These are phyloP conservation scores for Rhinocladiella mackenziei DNA, from an alignment of 2,329 filamentous ascomycete genomes.

Conservation along the genomic window DNA sequence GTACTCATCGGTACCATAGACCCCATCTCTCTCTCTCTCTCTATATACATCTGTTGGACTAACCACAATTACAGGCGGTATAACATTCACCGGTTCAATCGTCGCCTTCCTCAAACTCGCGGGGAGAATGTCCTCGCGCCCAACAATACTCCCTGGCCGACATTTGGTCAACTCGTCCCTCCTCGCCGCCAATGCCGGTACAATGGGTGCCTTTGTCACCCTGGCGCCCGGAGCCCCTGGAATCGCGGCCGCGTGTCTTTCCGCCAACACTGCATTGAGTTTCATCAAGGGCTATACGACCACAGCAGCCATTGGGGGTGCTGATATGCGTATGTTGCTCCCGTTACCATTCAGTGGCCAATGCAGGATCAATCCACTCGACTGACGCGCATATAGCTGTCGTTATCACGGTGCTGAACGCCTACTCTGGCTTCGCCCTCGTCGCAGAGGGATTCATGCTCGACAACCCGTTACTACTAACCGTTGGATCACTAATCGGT, in stretches of 20 bases:
- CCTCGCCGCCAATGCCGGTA: conserved; percentile 71
- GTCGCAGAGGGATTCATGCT: conserved; percentile 92
- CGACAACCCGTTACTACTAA: conserved; percentile 78
- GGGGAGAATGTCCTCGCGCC: conserved; percentile 74
- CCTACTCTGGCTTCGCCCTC: conserved; percentile 84
- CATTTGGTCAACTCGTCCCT: conserved; percentile 72
- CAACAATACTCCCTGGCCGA: conserved; percentile 66
- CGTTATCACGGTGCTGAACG: conserved; percentile 84
- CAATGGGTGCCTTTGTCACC: conserved; percentile 77
- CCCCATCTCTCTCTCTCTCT: neutral
- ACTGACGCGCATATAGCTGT: conserved; percentile 49
- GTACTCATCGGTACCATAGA: conserved; percentile 72
- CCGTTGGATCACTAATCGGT: conserved; percentile 80
- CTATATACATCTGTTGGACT: too few relatives aligned
- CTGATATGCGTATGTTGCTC: conserved; percentile 67
- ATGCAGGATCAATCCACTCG: neutral
- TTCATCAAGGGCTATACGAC: conserved; percentile 86
- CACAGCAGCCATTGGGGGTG: conserved; percentile 83
- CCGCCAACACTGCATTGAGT: conserved; percentile 70
- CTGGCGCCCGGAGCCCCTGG: conserved; percentile 74
- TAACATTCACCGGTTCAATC: conserved; percentile 87
- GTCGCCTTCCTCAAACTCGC: conserved; percentile 86
- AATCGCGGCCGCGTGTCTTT: conserved; percentile 73
- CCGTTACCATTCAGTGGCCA: conserved; percentile 11
- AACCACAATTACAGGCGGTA: too few relatives aligned